Evolutionary conservation across 202 grass and related monocot species (phyloP).

Genomic region (Musa balbisiana): DNA sequence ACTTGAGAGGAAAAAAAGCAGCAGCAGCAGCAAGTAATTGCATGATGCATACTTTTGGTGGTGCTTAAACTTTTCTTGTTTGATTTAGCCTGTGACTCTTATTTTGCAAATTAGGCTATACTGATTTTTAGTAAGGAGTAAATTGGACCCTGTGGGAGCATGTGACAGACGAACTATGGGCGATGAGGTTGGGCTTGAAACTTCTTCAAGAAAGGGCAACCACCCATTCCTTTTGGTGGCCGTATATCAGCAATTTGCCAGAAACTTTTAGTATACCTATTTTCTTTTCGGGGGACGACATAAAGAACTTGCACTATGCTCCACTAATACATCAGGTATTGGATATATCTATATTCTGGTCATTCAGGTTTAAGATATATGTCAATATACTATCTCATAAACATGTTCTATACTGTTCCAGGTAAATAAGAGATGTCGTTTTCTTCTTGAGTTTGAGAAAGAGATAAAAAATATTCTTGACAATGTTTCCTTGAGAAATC

Average conservation of each 20-base stretch:
- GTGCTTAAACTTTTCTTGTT: not conserved
- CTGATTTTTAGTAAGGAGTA: conserved; percentile 32
- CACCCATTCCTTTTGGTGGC: conserved; percentile 73
- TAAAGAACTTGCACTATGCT: conserved; percentile 79
- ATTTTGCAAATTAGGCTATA: conserved; percentile 26
- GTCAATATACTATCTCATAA: not conserved
- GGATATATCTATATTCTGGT: not conserved
- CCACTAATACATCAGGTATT: conserved; percentile 75
- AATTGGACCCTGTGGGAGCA: conserved; percentile 42
- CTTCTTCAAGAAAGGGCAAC: conserved; percentile 86
- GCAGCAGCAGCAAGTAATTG: not conserved
- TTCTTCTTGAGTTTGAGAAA: conserved; percentile 81
- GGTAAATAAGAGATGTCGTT: conserved; percentile 88
- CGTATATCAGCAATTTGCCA: conserved; percentile 78
- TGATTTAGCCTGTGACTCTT: conserved; percentile 18
- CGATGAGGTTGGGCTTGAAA: conserved; percentile 81
- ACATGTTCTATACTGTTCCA: conserved; percentile 27
- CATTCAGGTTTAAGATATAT: not conserved
- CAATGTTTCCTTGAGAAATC: conserved; percentile 27
- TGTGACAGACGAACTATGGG: conserved; percentile 97
- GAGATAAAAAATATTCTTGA: conserved; percentile 38
- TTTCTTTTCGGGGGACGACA: conserved; percentile 71
- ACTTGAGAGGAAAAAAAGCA: not conserved
- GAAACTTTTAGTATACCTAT: conserved; percentile 64
- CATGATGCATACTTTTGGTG: not conserved